A percentile compares a stretch with the other conserved stretches of the same genome.
These are phyloP conservation scores for Stromatinia cepivora DNA, from an alignment of 2,329 filamentous ascomycete genomes.

Conservation along the genomic window DNA sequence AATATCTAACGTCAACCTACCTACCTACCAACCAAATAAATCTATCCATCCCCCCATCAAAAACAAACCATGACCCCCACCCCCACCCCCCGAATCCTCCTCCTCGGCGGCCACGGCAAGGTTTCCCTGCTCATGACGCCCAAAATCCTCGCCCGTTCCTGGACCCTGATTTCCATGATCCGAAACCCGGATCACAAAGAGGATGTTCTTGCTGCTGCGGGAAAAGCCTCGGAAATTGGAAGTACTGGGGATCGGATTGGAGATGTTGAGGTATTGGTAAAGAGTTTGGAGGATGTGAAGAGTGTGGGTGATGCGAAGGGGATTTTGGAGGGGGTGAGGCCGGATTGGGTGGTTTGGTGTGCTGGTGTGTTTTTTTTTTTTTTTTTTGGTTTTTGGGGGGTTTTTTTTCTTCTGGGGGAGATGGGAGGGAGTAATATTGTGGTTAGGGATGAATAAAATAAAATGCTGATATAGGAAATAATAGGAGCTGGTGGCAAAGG, in stretches of 20 bases:
- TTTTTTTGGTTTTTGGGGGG: background rate
- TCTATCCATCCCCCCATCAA: too few species aligned
- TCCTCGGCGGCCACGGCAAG: conserved; percentile 82
- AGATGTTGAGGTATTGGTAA: conserved; percentile 67
- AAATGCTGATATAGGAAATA: background rate
- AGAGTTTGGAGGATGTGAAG: conserved; percentile 70
- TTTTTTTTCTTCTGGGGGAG: too few species aligned
- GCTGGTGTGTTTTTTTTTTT: conserved; percentile 51
- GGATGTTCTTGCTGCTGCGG: conserved; percentile 56
- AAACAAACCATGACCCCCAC: background rate
- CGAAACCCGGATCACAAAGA: conserved; percentile 67
- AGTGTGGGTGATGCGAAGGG: conserved; percentile 60
- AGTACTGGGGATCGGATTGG: conserved; percentile 45
- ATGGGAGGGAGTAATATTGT: background rate
- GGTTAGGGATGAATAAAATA: background rate
- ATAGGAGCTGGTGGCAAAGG: conserved; percentile 60
- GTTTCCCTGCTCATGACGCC: conserved; percentile 73
- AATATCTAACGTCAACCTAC: too few species aligned
- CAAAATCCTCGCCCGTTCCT: conserved; percentile 70
- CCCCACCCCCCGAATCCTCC: conserved; percentile 29
- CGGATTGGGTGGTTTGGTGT: conserved; percentile 68
- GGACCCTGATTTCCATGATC: conserved; percentile 77
- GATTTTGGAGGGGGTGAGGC: conserved; percentile 60
- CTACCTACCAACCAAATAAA: too few species aligned
- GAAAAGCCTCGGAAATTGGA: conserved; percentile 36